These are phyloP conservation scores for Wickerhamomyces alni DNA, from an alignment of 805 yeast species.

Conservation along the genomic window DNA sequence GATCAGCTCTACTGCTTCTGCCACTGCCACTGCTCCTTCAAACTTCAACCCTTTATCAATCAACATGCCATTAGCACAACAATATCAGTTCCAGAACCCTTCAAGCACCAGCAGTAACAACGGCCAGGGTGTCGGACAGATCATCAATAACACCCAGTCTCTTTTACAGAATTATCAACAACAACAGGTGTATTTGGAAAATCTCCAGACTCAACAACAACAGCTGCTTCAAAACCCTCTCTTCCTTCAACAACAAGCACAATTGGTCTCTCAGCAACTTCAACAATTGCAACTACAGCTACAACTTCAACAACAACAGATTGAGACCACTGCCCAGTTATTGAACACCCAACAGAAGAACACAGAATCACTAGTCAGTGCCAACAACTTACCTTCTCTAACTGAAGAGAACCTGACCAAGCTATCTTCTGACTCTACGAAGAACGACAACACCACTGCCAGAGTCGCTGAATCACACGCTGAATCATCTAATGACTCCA, in stretches of 20 bases:
- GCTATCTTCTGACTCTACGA: conserved; percentile 1
- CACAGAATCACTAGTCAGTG: too few species aligned
- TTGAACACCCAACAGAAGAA: conserved; percentile 10
- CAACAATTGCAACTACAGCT: conserved; percentile 23
- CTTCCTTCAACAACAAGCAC: conserved; percentile 21
- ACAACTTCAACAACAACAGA: conserved; percentile 23
- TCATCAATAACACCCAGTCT: conserved; percentile 9
- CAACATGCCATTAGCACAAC: background rate
- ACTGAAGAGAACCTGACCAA: conserved; percentile 20
- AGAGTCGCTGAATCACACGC: background rate
- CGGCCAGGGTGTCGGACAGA: conserved; percentile 3
- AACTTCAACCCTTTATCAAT: background rate
- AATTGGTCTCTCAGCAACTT: conserved; percentile 19
- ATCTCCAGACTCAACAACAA: conserved; percentile 16
- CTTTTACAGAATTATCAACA: conserved; percentile 17
- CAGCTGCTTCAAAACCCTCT: conserved; percentile 17
- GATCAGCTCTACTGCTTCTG: background rate
- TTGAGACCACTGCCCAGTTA: conserved; percentile 22
- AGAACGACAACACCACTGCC: background rate
- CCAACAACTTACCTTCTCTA: conserved; percentile 9
- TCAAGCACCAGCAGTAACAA: background rate
- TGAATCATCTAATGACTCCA: background rate
- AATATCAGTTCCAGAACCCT: background rate
- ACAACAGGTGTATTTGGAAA: conserved; percentile 17
- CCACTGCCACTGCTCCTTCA: background rate